Base-by-base conservation (phyloP, 148 eudicot genomes). In the Vaccinium corymbosum region DNA sequence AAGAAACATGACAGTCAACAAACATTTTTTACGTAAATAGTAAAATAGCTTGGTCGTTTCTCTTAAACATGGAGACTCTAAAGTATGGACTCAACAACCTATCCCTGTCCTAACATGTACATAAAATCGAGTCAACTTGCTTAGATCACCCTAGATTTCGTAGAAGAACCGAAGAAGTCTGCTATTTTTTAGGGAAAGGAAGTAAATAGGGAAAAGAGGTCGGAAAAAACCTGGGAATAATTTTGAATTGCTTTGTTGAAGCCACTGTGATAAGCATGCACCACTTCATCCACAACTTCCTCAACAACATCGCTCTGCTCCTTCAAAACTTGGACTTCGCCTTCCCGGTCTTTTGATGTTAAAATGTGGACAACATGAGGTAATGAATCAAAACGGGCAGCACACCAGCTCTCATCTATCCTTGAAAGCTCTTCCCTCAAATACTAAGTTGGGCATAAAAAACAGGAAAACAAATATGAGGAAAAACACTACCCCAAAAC, bases 181-280 rank as follows among this genome's bases (percentile, higher is more conserved):
- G 17, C 12, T 56, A 35, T 61, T 32, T 27, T 61, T n/a, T 19
- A 61, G 62, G 5, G 16, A 35, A 46, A 62, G 27, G 61, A 35
- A 71, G 19, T 6, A 72, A 50, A 83, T 12, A 48, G 70, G 84
- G 71, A 81, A 61, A 62, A 76, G 82, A 46, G 52, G 72, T 70
- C 17, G 66, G 62, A 35, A 27, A 55, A 75, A 82, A 96, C 98
- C 98, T 97, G 99, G 42, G 99, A 97, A 89, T 97, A 97, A 88
- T 97, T 97, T 90, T 97, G 99, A 87, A 97, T 97, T 22, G 99
- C 99, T 89, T 94, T 95, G 85, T 97, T 97, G 86, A 97, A 97
- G 88, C 99, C 99, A 88, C 95, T 86, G 76, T 97, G 99, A 86
- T 94, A 97, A 75, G 98, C 95, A 88, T 97, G 99, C 51, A 97